Conservation (phyloP, 768 basidiomycete genomes). For the Mycena polygramma region DNA sequence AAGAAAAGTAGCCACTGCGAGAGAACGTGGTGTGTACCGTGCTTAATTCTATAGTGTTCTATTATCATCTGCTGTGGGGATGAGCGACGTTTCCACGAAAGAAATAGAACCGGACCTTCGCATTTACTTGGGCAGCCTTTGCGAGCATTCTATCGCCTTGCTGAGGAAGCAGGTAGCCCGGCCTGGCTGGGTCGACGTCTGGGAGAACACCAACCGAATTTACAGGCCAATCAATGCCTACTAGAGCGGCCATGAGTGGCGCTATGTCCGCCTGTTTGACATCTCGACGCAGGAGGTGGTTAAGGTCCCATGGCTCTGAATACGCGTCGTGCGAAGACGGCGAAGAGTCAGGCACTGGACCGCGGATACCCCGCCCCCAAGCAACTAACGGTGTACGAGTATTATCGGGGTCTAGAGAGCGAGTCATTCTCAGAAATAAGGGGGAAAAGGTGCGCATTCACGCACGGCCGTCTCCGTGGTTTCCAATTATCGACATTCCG, state of each 20-base stretch:
- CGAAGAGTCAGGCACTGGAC: slow-evolving; percentile 68
- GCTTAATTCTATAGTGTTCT: slow-evolving; percentile 84
- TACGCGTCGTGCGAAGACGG: slow-evolving; percentile 80
- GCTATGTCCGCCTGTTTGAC: slow-evolving; percentile 89
- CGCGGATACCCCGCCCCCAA: slow-evolving; percentile 85
- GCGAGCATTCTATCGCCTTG: slow-evolving; percentile 66
- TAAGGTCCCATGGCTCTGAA: slow-evolving; percentile 73
- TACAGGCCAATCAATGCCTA: slow-evolving; percentile 82
- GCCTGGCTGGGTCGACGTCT: slow-evolving; percentile 71
- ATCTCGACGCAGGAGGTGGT: slow-evolving; percentile 73
- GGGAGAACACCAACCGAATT: slow-evolving; percentile 89
- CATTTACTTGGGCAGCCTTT: slow-evolving; percentile 71
- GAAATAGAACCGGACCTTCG: slow-evolving; percentile 57
- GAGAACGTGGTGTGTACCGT: slow-evolving; percentile 61
- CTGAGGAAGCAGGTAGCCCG: slow-evolving; percentile 68
- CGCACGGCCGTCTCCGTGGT: slow-evolving; percentile 89
- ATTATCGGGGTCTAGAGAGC: slow-evolving; percentile 80
- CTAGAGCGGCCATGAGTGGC: slow-evolving; percentile 79
- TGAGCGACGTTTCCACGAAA: neutral
- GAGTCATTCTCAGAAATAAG: slow-evolving; percentile 22
- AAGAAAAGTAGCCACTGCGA: slow-evolving; percentile 52
- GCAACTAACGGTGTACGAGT: slow-evolving; percentile 87
- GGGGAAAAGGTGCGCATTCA: slow-evolving; percentile 36
- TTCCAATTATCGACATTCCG: slow-evolving; percentile 90
- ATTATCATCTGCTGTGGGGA: slow-evolving; percentile 65